phyloP scores from a whole-genome alignment of 2,329 filamentous ascomycete genomes.

The Achaetomium macrosporum region DNA sequence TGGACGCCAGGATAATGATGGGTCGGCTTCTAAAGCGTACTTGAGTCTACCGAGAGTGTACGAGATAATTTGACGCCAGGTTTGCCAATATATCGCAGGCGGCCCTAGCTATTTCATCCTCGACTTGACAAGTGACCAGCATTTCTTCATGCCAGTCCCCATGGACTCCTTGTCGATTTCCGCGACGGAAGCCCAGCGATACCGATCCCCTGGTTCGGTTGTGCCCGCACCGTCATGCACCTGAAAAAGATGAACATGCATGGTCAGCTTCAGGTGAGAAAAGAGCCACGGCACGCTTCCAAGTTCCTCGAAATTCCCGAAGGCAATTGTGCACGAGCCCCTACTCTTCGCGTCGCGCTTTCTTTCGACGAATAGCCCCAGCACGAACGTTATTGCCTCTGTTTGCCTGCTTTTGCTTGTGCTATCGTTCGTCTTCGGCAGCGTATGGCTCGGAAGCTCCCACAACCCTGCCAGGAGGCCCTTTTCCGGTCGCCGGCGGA shows the following conservation, averaged over 20 bases:
- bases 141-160: conserved; percentile 55
- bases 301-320: conserved; percentile 37
- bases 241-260: conserved; percentile 51
- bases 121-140: conserved; percentile 42
- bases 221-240: conserved; percentile 23
- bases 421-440: conserved; percentile 28
- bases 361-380: conserved; percentile 22
- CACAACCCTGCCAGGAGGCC: conserved; percentile 51
- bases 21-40: neutral
- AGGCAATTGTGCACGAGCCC: neutral
- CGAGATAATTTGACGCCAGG: neutral
- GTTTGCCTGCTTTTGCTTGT: conserved; percentile 31
- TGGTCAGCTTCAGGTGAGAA: conserved; percentile 50
- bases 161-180: conserved; percentile 47
- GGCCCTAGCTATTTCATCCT: neutral
- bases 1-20: neutral
- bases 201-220: neutral
- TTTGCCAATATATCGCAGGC: neutral
- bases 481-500: conserved; percentile 47
- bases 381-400: conserved; percentile 34
- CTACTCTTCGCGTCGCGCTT: neutral
- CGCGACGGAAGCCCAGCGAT: conserved; percentile 34
- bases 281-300: conserved; percentile 52
- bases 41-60: conserved; percentile 7
- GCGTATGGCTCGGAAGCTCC: conserved; percentile 47